Conservation (phyloP, 129 eudicot species). For the Deinandra increscens region DNA sequence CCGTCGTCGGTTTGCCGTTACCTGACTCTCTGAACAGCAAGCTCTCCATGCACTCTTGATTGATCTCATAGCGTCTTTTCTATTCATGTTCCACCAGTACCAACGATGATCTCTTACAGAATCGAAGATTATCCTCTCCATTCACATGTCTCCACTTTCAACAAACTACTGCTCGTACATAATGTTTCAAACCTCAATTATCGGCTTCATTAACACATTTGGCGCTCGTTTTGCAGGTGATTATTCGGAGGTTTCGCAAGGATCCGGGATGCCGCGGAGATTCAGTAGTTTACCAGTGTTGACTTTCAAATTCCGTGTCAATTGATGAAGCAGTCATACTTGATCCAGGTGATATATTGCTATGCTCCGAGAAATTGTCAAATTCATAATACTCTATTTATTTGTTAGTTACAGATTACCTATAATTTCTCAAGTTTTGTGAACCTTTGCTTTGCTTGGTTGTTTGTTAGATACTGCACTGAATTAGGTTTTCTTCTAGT, state of each 20-base stretch:
- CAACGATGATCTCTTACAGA: too few species aligned
- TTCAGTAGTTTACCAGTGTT: slow-evolving; percentile 5
- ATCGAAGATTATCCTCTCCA: too few species aligned
- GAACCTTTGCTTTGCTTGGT: background rate
- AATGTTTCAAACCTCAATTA: background rate
- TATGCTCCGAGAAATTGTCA: background rate
- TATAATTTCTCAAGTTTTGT: background rate
- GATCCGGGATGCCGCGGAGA: background rate
- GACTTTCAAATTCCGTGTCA: slow-evolving; percentile 16
- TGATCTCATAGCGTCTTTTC: background rate
- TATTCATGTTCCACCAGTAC: too few species aligned
- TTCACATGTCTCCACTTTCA: background rate
- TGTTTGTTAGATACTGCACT: background rate
- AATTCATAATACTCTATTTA: background rate
- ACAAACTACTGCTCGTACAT: background rate
- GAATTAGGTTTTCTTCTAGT: background rate
- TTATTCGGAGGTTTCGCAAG: slow-evolving; percentile 9
- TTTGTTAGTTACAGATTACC: background rate
- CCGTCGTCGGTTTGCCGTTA: background rate
- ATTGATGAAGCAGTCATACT: slow-evolving; percentile 19
- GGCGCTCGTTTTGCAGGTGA: background rate
- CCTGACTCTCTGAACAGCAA: background rate
- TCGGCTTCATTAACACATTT: slow-evolving; percentile 5
- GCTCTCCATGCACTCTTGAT: background rate
- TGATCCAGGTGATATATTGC: slow-evolving; percentile 29